Percentiles rank a stretch among this genome's conserved stretches.
These are phyloP conservation scores for Populus tremula DNA, from an alignment of 345 rosid genomes.

Conservation along the genomic window DNA sequence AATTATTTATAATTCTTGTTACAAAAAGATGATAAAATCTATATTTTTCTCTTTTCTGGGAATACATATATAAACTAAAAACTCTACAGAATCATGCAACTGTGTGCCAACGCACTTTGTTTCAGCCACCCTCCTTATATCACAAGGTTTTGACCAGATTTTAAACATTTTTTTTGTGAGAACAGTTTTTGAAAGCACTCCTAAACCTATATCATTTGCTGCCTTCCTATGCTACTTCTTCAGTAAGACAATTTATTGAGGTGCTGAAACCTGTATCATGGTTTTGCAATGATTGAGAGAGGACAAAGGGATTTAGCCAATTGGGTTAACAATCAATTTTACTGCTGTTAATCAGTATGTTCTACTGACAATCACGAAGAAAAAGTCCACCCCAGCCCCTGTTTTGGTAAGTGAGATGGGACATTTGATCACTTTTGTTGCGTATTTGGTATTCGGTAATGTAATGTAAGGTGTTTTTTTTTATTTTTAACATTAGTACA, in stretches of 20 bases:
- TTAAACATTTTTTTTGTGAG: constrained; percentile 26
- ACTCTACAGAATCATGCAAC: not conserved
- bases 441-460: no score
- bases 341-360: not conserved
- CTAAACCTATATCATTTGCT: constrained; percentile 25
- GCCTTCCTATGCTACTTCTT: constrained; percentile 6
- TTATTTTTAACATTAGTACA: no score
- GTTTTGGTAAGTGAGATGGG: constrained; percentile 17
- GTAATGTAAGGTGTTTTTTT: no score
- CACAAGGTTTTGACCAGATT: constrained; percentile 13
- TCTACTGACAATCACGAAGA: not conserved
- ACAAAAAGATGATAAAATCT: no score
- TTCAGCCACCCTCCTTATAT: constrained; percentile 9
- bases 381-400: not conserved
- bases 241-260: constrained; percentile 7
- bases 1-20: not conserved
- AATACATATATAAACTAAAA: no score
- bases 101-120: not conserved
- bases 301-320: not conserved
- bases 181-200: constrained; percentile 22
- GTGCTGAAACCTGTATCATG: not conserved
- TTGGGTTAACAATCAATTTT: not conserved
- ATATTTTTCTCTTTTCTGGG: no score
- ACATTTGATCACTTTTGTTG: constrained; percentile 8
- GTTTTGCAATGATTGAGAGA: not conserved